These are phyloP conservation scores for Immersiporthe knoxdaviesiana DNA, from an alignment of 2,329 filamentous ascomycete species.

Conservation along the genomic window DNA sequence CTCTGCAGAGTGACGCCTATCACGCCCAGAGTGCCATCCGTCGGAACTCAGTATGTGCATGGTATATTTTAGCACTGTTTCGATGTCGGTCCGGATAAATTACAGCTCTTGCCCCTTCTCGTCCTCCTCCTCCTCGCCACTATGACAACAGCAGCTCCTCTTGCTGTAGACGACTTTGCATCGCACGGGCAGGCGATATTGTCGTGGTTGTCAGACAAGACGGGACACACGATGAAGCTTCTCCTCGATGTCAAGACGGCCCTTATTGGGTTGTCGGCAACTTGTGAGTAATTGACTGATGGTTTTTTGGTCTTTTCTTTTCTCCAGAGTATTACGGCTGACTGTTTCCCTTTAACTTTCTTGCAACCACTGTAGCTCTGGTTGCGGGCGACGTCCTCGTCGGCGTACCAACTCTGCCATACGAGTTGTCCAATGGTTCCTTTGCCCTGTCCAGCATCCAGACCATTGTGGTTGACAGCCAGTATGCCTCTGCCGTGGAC, in stretches of 20 bases:
- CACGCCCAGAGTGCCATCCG: not conserved
- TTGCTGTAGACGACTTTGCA: not conserved
- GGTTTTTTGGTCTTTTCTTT: not conserved
- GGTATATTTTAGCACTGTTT: not conserved
- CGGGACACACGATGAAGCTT: slow-evolving; percentile 13
- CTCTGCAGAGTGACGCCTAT: slow-evolving; percentile 17
- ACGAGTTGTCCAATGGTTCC: slow-evolving; percentile 3
- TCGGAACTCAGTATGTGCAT: not conserved
- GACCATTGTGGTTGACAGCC: slow-evolving; percentile 49
- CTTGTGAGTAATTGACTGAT: slow-evolving; percentile 10
- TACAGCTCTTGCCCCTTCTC: not conserved
- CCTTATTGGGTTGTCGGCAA: slow-evolving; percentile 21
- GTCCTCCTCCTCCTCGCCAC: not conserved
- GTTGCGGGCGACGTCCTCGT: slow-evolving; percentile 20
- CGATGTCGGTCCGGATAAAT: slow-evolving; percentile 18
- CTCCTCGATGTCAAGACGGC: not conserved
- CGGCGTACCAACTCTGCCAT: slow-evolving; percentile 27
- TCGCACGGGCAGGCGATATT: slow-evolving; percentile 4
- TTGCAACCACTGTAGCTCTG: slow-evolving; percentile 5
- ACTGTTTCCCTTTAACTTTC: not conserved
- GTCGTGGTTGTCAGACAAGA: slow-evolving; percentile 17
- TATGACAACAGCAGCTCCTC: not conserved
- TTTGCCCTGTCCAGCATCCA: slow-evolving; percentile 22
- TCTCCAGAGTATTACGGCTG: not conserved
- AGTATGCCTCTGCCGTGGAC: slow-evolving; percentile 47